Evolutionary conservation across 345 rosid genomes (phyloP).

Genomic region (Eucalyptus caleyi): DNA sequence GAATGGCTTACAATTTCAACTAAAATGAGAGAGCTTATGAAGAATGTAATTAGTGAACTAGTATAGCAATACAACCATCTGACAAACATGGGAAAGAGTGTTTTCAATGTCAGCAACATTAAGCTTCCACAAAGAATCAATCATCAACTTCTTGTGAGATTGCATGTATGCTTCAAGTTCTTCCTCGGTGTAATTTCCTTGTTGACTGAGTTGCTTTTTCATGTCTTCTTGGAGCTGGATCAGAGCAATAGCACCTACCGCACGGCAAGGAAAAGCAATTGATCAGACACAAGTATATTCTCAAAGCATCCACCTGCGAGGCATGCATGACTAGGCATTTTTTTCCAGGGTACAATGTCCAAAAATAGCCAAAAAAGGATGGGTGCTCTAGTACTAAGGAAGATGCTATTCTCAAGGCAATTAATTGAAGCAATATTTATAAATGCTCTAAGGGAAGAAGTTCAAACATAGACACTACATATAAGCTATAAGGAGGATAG

Average conservation of each 20-base stretch:
- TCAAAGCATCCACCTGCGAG: background rate
- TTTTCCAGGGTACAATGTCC: background rate
- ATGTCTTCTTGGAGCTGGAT: conserved; percentile 98
- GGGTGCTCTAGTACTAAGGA: background rate
- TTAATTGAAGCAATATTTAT: background rate
- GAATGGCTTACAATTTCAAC: conserved; percentile 2
- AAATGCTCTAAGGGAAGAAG: background rate
- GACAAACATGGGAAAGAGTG: conserved; percentile 94
- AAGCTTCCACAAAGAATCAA: conserved; percentile 95
- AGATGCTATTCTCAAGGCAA: background rate
- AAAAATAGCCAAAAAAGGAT: background rate
- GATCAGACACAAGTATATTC: background rate
- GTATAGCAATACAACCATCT: conserved; percentile 48
- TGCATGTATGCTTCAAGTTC: conserved; percentile 88
- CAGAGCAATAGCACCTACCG: conserved; percentile 85
- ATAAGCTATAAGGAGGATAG: background rate
- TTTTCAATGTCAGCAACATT: conserved; percentile 96
- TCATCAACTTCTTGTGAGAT: conserved; percentile 84
- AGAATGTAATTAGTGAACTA: background rate
- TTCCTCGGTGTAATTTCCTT: conserved; percentile 81
- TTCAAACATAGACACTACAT: background rate
- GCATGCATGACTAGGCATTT: background rate
- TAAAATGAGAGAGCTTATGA: background rate
- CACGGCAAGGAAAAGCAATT: background rate
- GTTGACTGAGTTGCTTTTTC: conserved; percentile 78